Evolutionary conservation across 2,329 filamentous ascomycete genomes (phyloP), one percentile per base, ranked within the genome.

Genomic region (Pseudogymnoascus sp.): DNA sequence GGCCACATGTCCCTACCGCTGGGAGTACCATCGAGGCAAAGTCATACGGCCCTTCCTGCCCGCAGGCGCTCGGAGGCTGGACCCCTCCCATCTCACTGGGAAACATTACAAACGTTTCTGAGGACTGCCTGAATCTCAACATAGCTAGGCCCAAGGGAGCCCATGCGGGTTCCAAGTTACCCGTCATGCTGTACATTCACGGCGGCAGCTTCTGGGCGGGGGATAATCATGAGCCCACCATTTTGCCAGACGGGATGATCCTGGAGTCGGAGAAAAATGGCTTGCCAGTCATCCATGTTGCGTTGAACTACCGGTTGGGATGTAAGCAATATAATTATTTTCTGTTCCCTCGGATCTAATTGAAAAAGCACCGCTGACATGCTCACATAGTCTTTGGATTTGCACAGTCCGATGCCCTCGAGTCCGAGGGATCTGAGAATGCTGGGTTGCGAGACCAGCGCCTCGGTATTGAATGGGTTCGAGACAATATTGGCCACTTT

Each of bases 111-210:
- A 63, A 72, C 2, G 66, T 76, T 33, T 76, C 74, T 1, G 86
- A 89, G 68, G 84, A 88, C 69, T 88, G 86, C 66, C 72, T 88
- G 57, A 85, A 78, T 2, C 72, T 87, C 60, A 79, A 78, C 57
- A 77, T 88, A 4, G 77, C 81, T 35, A 78, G 85, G 8, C 86
- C 86, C 0, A 72, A 75, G 0, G 82, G 81, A 7, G 82, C 79
- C 2, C 77, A 74, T 20, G 69, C 79, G 0, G 75, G 75, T 1
- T 78, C 79, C 35, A 84, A 85, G 61, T 73, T 88, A 1, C 86
- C 86, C 0, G 86, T 89, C 1, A 72, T 88, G 16, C 84, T 86
- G 65, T 89, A 84, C 83, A 88, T 89, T 58, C 88, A 80, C 66
- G 86, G 86, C 0, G 86, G 86, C 43, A 73, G 75, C 62, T 69